phyloP scores from a whole-genome alignment of 306 rosid genomes.

The Nissolia schottii region DNA sequence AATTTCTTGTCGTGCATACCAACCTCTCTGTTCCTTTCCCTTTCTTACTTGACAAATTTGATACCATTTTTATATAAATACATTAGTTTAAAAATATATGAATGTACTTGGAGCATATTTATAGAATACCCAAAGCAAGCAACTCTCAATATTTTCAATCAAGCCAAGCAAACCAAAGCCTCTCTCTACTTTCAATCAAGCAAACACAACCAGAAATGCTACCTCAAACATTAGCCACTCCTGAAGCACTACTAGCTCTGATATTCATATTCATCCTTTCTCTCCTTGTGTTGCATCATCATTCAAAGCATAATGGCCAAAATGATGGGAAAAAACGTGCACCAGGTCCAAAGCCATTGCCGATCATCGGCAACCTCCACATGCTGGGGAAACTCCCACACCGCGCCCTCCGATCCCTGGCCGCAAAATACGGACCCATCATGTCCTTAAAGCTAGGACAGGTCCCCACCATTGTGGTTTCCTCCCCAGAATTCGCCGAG shows the following conservation, averaged over 20 bases:
- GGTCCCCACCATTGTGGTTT: slow-evolving; percentile 2
- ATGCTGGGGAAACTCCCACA: slow-evolving; percentile 28
- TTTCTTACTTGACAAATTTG: too few relatives aligned
- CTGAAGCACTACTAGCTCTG: neutral
- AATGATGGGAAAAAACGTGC: slow-evolving; percentile 1
- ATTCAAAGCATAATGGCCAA: neutral
- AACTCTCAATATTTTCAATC: too few relatives aligned
- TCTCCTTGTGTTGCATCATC: neutral
- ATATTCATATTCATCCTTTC: neutral
- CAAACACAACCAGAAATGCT: neutral
- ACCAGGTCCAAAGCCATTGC: slow-evolving; percentile 45
- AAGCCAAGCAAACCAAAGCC: neutral
- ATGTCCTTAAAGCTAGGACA: slow-evolving; percentile 27
- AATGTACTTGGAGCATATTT: too few relatives aligned
- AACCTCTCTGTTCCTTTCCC: too few relatives aligned
- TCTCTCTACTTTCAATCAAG: neutral
- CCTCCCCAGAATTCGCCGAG: slow-evolving; percentile 34
- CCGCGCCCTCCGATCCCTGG: slow-evolving; percentile 15
- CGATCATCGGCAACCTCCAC: slow-evolving; percentile 41
- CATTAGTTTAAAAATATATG: too few relatives aligned
- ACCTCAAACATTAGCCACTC: neutral
- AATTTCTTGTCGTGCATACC: too few relatives aligned
- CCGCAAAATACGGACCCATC: slow-evolving; percentile 33
- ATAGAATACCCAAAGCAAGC: too few relatives aligned
- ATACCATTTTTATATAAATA: too few relatives aligned